Conservation (phyloP, 202 grass and related monocot species). For the Zizania palustris region DNA sequence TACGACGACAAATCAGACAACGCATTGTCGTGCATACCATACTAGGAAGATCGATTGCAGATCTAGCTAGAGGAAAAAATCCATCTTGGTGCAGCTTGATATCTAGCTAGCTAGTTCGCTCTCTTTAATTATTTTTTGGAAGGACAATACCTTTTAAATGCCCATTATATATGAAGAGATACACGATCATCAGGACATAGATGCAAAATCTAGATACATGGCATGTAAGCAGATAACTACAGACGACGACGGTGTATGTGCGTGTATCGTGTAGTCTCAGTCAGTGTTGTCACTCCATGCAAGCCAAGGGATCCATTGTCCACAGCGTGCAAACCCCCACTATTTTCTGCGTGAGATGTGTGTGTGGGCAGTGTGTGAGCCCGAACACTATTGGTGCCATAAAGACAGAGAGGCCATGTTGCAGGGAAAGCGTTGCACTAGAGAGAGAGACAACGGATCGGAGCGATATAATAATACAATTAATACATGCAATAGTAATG, state of each 20-base stretch:
- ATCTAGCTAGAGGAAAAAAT: neutral
- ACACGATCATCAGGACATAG: neutral
- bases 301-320: conserved; percentile 88
- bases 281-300: conserved; percentile 75
- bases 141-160: neutral
- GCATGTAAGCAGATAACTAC: conserved; percentile 40
- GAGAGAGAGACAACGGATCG: conserved; percentile 23
- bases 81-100: conserved; percentile 8
- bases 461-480: conserved; percentile 9
- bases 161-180: neutral
- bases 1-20: conserved; percentile 34
- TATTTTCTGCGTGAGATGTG: conserved; percentile 46
- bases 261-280: conserved; percentile 50
- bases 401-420: conserved; percentile 60
- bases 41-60: too few species aligned
- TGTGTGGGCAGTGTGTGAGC: conserved; percentile 43
- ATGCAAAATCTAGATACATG: neutral
- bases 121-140: neutral
- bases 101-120: too few species aligned
- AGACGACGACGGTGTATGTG: conserved; percentile 23
- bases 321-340: conserved; percentile 60
- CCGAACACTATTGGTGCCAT: conserved; percentile 62
- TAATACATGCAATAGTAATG: conserved; percentile 43
- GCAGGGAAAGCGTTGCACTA: conserved; percentile 48
- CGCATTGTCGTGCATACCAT: neutral